Evolutionary conservation across 2,329 filamentous ascomycete species (phyloP), one percentile per base, ranked within the genome.

Genomic region (Furcasterigmium sp.): DNA sequence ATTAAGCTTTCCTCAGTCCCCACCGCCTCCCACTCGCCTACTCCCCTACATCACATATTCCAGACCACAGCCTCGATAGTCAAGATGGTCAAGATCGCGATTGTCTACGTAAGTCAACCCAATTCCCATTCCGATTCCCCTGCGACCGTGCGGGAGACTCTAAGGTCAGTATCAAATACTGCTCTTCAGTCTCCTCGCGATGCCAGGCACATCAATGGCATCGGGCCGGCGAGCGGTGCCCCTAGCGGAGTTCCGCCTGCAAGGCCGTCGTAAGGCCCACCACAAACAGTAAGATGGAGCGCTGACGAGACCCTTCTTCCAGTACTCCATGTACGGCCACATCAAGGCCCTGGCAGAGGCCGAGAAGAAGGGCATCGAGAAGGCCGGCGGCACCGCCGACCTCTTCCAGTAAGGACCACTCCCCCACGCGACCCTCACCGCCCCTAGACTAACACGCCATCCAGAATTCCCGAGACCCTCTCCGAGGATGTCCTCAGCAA

Each of bases 251-350:
- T n/a, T n/a, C n/a, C n/a, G n/a, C n/a, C n/a, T n/a, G n/a, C n/a
- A n/a, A n/a, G n/a, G n/a, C n/a, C n/a, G n/a, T n/a, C n/a, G n/a
- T n/a, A n/a, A n/a, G n/a, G n/a, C n/a, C n/a, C n/a, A n/a, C n/a
- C n/a, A n/a, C n/a, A n/a, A 26, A 11, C 7, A 26, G 9, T 10
- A 23, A 23, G 13, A 30, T 15, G 6, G 30, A 25, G 8, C 14
- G 19, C 28, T 23, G 19, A 21, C 38, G 30, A 5, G 18, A 21
- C 26, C 9, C 23, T 21, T 15, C 32, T 3, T n/a, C 26, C 49
- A 93, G 87, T 95, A 95, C 74, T 94, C 89, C 54, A 87, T 90
- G 80, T 95, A 93, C 71, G 91, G 93, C 69, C 91, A 96, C 72
- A 85, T 96, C 69, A 72, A 77, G 68, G 70, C 82, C 62, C 67